Percentiles rank a stretch among this genome's conserved stretches.
These are phyloP conservation scores for Geotrichum carabidarum DNA, from an alignment of 1,139 yeast genomes.

Conservation along the genomic window DNA sequence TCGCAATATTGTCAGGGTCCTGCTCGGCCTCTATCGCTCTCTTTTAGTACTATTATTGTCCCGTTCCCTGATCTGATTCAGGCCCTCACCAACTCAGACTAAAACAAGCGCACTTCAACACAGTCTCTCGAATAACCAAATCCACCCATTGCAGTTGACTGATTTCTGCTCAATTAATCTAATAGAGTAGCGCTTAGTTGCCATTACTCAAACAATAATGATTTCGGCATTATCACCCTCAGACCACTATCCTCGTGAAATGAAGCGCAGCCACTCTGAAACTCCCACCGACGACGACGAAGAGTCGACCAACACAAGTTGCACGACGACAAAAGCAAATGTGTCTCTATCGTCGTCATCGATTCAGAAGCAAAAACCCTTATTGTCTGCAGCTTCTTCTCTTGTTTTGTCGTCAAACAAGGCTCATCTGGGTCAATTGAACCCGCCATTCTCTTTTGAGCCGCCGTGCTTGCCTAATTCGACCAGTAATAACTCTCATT, in stretches of 20 bases:
- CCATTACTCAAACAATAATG: not conserved
- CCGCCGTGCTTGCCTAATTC: not conserved
- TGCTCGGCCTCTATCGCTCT: too few species aligned
- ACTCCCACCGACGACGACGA: not conserved
- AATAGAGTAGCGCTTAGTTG: too few species aligned
- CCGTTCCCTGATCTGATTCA: too few species aligned
- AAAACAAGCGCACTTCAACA: too few species aligned
- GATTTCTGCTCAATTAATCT: too few species aligned
- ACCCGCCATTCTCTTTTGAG: conserved; percentile 8
- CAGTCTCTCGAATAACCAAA: too few species aligned
- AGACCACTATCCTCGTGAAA: conserved; percentile 3
- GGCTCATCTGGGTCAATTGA: not conserved
- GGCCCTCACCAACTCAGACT: too few species aligned
- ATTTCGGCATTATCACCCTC: conserved; percentile 4
- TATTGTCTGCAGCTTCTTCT: not conserved
- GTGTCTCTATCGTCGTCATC: not conserved
- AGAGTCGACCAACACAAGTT: not conserved
- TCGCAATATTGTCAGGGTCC: too few species aligned
- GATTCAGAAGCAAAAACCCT: not conserved
- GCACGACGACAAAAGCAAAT: not conserved
- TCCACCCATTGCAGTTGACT: too few species aligned
- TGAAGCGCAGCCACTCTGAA: not conserved
- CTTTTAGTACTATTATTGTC: too few species aligned
- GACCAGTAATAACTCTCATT: conserved; percentile 1
- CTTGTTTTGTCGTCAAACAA: not conserved